Percentiles rank a stretch among this genome's conserved stretches.
These are phyloP conservation scores for Scheffersomyces lignicola DNA, from an alignment of 1,139 yeast genomes.

Conservation along the genomic window DNA sequence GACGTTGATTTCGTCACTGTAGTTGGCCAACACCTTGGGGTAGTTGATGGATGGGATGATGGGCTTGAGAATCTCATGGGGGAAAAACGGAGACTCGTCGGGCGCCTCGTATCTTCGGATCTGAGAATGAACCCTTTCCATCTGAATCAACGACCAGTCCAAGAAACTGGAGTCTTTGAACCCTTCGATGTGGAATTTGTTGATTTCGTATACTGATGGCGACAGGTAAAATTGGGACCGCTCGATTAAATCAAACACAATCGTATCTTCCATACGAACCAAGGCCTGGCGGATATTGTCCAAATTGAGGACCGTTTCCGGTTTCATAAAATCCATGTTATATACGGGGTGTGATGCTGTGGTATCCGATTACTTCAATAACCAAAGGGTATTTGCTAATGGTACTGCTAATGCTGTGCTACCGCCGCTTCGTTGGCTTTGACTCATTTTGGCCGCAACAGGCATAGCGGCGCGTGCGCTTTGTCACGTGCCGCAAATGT, in stretches of 20 bases:
- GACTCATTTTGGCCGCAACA: too few species aligned
- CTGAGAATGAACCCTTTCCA: slow-evolving; percentile 80
- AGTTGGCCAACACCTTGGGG: slow-evolving; percentile 75
- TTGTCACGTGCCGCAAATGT: too few species aligned
- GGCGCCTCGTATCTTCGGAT: slow-evolving; percentile 92
- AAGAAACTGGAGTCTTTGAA: slow-evolving; percentile 74
- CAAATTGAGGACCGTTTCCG: slow-evolving; percentile 79
- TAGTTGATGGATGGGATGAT: slow-evolving; percentile 78
- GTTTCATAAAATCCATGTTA: slow-evolving; percentile 80
- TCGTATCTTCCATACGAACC: slow-evolving; percentile 94
- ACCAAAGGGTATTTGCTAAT: background rate
- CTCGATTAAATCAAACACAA: slow-evolving; percentile 88
- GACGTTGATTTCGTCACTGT: slow-evolving; percentile 73
- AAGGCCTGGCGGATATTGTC: slow-evolving; percentile 80
- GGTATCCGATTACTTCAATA: background rate
- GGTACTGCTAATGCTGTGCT: too few species aligned
- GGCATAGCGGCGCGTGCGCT: too few species aligned
- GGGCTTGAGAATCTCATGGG: slow-evolving; percentile 60
- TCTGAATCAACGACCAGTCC: slow-evolving; percentile 79
- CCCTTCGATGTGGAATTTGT: slow-evolving; percentile 60
- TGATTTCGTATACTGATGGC: slow-evolving; percentile 67
- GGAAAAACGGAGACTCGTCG: slow-evolving; percentile 92
- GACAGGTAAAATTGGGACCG: slow-evolving; percentile 84
- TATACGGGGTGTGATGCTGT: background rate
- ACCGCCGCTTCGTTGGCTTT: too few species aligned